Percentiles rank a stretch among this genome's conserved stretches.
Conservation (phyloP, 1,284 basidiomycete genomes). For the Fomitopsis palustris region DNA sequence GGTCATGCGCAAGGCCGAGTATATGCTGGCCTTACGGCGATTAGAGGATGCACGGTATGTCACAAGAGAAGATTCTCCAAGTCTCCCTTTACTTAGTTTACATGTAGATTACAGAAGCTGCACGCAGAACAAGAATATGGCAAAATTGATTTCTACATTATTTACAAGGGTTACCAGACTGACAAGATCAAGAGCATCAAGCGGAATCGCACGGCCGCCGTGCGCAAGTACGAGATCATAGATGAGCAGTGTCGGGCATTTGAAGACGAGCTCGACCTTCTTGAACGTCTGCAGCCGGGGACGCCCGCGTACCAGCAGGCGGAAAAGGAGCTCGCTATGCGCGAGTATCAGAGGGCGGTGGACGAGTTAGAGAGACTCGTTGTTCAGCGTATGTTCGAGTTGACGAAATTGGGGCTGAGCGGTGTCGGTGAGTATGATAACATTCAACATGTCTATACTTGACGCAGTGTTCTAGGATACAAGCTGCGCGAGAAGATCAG, state of each 20-base stretch:
- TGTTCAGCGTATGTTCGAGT: conserved; percentile 22
- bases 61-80: background rate
- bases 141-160: too few species aligned
- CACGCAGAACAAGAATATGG: background rate
- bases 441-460: background rate
- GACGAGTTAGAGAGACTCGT: conserved; percentile 22
- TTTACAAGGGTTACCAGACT: too few species aligned
- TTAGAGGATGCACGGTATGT: background rate
- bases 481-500: conserved; percentile 12
- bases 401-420: conserved; percentile 18
- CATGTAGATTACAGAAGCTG: background rate
- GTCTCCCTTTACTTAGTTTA: background rate
- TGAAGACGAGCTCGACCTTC: background rate
- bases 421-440: conserved; percentile 14
- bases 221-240: too few species aligned
- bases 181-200: too few species aligned
- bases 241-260: background rate
- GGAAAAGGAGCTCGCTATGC: background rate
- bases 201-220: too few species aligned
- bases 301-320: too few species aligned
- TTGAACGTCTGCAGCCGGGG: background rate
- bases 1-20: background rate
- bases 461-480: conserved; percentile 3
- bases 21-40: background rate
- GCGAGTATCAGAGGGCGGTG: conserved; percentile 16